Conservation (phyloP, 495 filamentous ascomycete genomes). For the Tuber brumale region DNA sequence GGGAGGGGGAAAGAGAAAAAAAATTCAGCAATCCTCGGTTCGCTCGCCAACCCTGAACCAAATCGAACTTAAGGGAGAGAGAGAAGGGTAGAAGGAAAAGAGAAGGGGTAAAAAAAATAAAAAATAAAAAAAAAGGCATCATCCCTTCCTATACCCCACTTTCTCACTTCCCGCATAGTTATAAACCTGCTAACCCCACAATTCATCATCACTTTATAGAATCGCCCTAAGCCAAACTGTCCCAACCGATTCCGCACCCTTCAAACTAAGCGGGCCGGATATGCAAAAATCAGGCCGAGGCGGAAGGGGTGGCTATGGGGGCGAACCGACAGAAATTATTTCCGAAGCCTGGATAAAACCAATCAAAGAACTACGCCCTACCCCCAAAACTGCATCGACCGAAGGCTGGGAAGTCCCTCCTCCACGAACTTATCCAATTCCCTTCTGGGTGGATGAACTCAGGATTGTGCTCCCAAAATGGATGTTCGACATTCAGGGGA, state of each 20-base stretch:
- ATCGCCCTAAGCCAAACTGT: neutral
- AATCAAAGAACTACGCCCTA: neutral
- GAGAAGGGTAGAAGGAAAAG: neutral
- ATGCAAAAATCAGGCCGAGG: conserved; percentile 3
- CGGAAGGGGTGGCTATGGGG: neutral
- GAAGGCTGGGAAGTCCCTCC: conserved; percentile 13
- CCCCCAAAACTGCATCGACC: neutral
- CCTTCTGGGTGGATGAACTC: conserved; percentile 24
- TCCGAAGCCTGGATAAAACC: conserved; percentile 12
- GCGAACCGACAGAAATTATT: neutral
- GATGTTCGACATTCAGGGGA: conserved; percentile 32
- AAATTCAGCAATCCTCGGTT: neutral
- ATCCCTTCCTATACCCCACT: neutral
- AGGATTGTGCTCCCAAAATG: conserved; percentile 13
- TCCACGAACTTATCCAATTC: conserved; percentile 14
- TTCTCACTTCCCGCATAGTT: neutral
- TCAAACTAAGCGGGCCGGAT: neutral
- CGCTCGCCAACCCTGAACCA: neutral
- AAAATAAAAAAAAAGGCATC: neutral
- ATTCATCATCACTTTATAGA: neutral
- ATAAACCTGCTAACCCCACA: neutral
- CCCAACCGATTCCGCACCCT: neutral
- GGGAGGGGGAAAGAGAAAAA: neutral
- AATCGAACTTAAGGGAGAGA: neutral
- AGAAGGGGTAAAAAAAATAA: neutral